These are phyloP conservation scores for Naganishia antarctica DNA, from an alignment of 768 basidiomycete species.

Conservation along the genomic window DNA sequence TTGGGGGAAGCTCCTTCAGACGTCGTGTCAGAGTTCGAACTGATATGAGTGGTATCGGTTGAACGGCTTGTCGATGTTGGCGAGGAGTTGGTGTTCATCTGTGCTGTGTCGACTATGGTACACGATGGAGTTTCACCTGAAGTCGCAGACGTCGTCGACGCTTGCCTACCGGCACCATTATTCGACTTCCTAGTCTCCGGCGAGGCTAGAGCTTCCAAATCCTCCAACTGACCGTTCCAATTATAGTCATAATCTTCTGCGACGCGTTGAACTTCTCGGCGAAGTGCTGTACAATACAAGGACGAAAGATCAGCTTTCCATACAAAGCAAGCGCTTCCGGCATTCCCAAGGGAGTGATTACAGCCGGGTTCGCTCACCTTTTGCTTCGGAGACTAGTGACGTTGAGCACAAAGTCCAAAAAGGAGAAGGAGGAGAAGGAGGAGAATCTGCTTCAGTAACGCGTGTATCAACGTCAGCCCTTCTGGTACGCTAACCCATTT, in stretches of 20 bases:
- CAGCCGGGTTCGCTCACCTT: not conserved
- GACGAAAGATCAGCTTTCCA: conserved; percentile 33
- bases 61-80: no score
- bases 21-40: no score
- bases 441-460: no score
- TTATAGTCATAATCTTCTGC: conserved; percentile 61
- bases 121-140: not conserved
- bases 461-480: no score
- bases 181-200: not conserved
- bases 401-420: no score
- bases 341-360: not conserved
- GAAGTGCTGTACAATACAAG: conserved; percentile 54
- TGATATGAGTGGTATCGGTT: no score
- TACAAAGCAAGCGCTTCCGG: not conserved
- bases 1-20: no score
- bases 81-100: no score
- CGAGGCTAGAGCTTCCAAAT: conserved; percentile 40
- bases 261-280: conserved; percentile 58
- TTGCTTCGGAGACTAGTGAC: conserved; percentile 2
- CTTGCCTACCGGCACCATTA: not conserved
- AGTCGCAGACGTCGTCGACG: not conserved
- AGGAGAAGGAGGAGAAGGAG: not conserved
- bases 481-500: conserved; percentile 48
- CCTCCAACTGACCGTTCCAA: conserved; percentile 50
- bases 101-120: no score